Base-by-base conservation (phyloP, 768 basidiomycete genomes). In the Lentinula raphanica region DNA sequence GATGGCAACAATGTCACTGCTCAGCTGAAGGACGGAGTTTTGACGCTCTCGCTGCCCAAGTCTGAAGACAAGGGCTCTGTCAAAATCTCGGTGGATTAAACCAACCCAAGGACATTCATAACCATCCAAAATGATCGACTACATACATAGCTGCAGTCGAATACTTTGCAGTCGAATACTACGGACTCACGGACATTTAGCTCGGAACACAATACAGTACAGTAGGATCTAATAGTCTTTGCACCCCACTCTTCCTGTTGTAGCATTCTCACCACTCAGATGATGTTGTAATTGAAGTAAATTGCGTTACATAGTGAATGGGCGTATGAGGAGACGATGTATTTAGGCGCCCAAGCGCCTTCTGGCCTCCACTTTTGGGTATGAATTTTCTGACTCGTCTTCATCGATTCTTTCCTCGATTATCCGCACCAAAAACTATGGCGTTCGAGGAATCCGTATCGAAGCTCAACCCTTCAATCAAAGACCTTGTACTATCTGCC, bases 21-120 rank as follows among this genome's bases (percentile, higher is more conserved):
- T 15, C 87, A 82, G 63, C 71, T 92, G 62, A 71, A 77, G 27
- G 83, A 91, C 58, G 90, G 90, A 5, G 77, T 92, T 25, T 79
- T 92, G 50, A 86, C 79, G 3, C 64, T 92, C 42, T 80, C 72
- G 5, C 73, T 86, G 13, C 78, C 81, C 13, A 89, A 86, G 68
- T 75, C 78, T 17, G 79, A 84, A 60, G 86, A 90, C 60, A 76
- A 78, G 59, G 81, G 71, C 5, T 48, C 45, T n/a, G 56, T 57
- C 17, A 49, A 27, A 31, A 29, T 57, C 11, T 35, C 56, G n/a
- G 56, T 57, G 15, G 45, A 57, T 28, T 57, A 25, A 57, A 23
- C n/a, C 23, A 32, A n/a, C n/a, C n/a, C n/a, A n/a, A n/a, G n/a
- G n/a, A n/a, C n/a, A n/a, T n/a, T n/a, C n/a, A n/a, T n/a, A n/a